Base-by-base conservation (phyloP, 2,329 filamentous ascomycete genomes). In the Periconia sp. region DNA sequence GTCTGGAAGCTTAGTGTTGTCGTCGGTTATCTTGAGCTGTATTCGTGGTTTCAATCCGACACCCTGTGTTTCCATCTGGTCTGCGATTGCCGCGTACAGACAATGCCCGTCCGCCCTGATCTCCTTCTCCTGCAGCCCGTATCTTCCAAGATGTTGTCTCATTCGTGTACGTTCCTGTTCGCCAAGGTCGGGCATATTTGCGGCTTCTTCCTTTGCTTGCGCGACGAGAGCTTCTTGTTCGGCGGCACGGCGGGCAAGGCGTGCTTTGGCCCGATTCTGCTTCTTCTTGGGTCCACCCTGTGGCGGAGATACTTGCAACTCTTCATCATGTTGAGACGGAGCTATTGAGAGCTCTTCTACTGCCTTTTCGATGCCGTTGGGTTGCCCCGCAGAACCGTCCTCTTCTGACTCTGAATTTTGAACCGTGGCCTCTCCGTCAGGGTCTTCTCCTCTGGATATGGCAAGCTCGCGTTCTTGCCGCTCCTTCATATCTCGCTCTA, bases 101-200 rank as follows among this genome's bases (percentile, higher is more conserved):
- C 94, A 99, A 73, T 99, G 94, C 0, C 94, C 94, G 70, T 99
- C 92, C 0, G 94, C 90, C 26, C 81, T 81, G 43, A 99, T 91
- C 45, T 89, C 84, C 57, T 88, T 81, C 74, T 96, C 89, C 15
- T 75, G 76, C 12, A 97, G 78, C 0, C 77, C 78, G 43, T 86
- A 74, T 31, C 78, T 74, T 40, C 76, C 72, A 66, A 96, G 87
- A 28, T 82, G 81, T 19, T 75, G 74, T 43, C 81, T 76, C 84
- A 99, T 92, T 33, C 81, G 79, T 37, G 80, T 53, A 35, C 65
- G 63, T 36, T 73, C 70, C 5, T 61, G 52, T 33, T 70, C 65
- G 23, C 68, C 66, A 17, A 62, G 64, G 37, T 72, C 61, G n/a
- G 69, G 70, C 18, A 70, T 59, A 24, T 61, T 62, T 21, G 60